Evolutionary conservation across 148 eudicot genomes (phyloP).

Genomic region (Mesembryanthemum crystallinum): DNA sequence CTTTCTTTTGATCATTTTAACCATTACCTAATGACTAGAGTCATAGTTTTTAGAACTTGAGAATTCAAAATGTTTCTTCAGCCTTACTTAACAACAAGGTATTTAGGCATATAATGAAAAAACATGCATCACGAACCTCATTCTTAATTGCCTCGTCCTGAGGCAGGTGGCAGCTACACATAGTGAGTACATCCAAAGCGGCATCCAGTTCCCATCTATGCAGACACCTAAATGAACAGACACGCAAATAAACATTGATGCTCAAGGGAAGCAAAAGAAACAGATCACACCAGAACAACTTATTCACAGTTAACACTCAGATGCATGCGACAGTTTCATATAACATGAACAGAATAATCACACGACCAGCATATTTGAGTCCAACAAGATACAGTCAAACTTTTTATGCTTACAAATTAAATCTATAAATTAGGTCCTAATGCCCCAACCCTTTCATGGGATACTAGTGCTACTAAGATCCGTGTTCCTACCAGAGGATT

Average conservation of each 20-base stretch:
- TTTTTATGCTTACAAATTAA: neutral
- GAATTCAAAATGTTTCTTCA: neutral
- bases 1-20: neutral
- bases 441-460: too few relatives aligned
- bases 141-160: conserved; percentile 56
- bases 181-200: conserved; percentile 94
- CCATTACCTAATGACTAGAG: too few relatives aligned
- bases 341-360: too few relatives aligned
- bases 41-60: too few relatives aligned
- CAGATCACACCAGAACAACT: neutral
- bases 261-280: neutral
- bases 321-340: too few relatives aligned
- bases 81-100: neutral
- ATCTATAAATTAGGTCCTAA: too few relatives aligned
- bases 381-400: too few relatives aligned
- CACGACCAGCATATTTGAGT: too few relatives aligned
- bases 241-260: neutral
- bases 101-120: neutral
- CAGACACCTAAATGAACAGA: conserved; percentile 53
- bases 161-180: conserved; percentile 94
- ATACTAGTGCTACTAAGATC: too few relatives aligned
- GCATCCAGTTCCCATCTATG: conserved; percentile 93
- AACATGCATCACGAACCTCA: conserved; percentile 49
- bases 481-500: too few relatives aligned
- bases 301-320: neutral